phyloP scores from a whole-genome alignment of 2,329 filamentous ascomycete genomes.

The Bretziella fagacearum region DNA sequence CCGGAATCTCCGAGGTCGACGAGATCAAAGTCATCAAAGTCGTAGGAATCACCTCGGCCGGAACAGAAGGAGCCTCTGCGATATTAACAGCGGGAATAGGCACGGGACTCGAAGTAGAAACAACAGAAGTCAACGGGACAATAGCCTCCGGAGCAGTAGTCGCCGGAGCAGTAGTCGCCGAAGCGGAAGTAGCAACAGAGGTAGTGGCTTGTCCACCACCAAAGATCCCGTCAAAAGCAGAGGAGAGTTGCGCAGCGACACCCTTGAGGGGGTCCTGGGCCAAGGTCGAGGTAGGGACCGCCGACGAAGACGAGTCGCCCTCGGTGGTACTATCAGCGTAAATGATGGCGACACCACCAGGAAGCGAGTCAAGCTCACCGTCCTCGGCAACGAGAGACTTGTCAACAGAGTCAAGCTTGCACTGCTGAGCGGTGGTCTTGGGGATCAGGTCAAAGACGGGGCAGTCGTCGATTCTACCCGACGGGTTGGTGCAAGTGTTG shows the following conservation, averaged over 20 bases:
- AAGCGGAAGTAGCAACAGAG: slow-evolving; percentile 4
- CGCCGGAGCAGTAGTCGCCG: slow-evolving; percentile 13
- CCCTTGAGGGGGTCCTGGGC: neutral
- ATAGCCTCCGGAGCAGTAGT: neutral
- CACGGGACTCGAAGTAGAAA: neutral
- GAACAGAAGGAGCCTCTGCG: neutral
- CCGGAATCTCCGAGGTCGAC: neutral
- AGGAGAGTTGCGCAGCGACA: neutral
- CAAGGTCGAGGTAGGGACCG: no score
- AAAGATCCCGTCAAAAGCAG: neutral
- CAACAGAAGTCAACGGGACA: neutral
- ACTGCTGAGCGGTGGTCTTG: slow-evolving; percentile 39
- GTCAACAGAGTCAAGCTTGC: slow-evolving; percentile 37
- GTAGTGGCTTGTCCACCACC: slow-evolving; percentile 2
- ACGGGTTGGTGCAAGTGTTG: slow-evolving; percentile 53
- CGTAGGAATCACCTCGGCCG: neutral
- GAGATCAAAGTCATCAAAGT: neutral
- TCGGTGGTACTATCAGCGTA: slow-evolving; percentile 18
- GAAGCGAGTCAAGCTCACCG: slow-evolving; percentile 41
- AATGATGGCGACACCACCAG: slow-evolving; percentile 41
- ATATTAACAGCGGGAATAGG: neutral
- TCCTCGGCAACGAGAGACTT: slow-evolving; percentile 35
- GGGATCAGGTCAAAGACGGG: slow-evolving; percentile 53
- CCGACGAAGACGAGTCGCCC: neutral
- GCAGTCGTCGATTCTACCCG: slow-evolving; percentile 58